Evolutionary conservation across 2,329 filamentous ascomycete genomes (phyloP).

Genomic region (Fusarium duplospermum): DNA sequence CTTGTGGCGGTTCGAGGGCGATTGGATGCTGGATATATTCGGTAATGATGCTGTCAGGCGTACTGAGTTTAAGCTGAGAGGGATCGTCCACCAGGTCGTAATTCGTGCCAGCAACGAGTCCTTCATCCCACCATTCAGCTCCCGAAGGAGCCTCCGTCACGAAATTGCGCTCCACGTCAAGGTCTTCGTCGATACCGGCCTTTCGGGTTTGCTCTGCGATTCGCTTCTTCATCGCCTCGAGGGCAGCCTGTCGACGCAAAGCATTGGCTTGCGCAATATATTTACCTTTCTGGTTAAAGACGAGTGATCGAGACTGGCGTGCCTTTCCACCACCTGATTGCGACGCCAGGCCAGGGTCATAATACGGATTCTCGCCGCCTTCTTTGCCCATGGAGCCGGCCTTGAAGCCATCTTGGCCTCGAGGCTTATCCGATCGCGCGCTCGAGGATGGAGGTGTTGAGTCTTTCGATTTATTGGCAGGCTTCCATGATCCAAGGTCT

Average conservation of each 20-base stretch:
- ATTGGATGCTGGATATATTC: constrained; percentile 94
- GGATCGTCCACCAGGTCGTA: constrained; percentile 78
- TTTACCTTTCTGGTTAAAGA: constrained; percentile 97
- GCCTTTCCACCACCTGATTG: constrained; percentile 69
- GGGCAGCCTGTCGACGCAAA: constrained; percentile 83
- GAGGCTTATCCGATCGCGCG: constrained; percentile 27
- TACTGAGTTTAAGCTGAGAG: constrained; percentile 76
- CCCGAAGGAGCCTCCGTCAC: constrained; percentile 85
- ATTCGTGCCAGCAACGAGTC: constrained; percentile 77
- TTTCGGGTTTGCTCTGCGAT: constrained; percentile 90
- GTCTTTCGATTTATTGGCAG: constrained; percentile 53
- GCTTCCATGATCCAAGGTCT: constrained; percentile 62
- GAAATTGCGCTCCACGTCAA: constrained; percentile 90
- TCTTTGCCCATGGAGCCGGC: constrained; percentile 29
- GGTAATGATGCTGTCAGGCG: constrained; percentile 88
- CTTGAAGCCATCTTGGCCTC: constrained; percentile 31
- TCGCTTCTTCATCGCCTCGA: constrained; percentile 94
- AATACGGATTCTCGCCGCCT: constrained; percentile 77
- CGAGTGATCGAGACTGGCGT: constrained; percentile 78
- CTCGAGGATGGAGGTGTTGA: constrained; percentile 30
- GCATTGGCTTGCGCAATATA: constrained; percentile 96
- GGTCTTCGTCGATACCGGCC: constrained; percentile 92
- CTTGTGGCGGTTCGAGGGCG: constrained; percentile 89
- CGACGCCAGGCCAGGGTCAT: constrained; percentile 74
- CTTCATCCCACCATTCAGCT: constrained; percentile 98